Evolutionary conservation across 2,329 filamentous ascomycete species (phyloP).

Genomic region (Piedraia hortae): DNA sequence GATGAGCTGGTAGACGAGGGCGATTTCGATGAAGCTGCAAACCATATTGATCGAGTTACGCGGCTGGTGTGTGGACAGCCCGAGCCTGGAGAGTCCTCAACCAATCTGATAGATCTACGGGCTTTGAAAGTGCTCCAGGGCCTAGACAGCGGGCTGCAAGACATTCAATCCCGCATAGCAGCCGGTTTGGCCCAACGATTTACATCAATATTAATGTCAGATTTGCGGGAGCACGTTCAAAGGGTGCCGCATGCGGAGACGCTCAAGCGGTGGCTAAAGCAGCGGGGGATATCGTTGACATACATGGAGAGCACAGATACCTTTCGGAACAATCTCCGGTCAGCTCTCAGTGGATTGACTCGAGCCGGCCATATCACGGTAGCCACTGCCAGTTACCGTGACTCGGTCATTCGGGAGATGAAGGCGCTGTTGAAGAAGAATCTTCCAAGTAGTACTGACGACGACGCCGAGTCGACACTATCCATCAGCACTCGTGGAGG

Average conservation of each 20-base stretch:
- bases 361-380: conserved; percentile 52
- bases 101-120: conserved; percentile 37
- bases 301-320: conserved; percentile 49
- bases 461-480: conserved; percentile 74
- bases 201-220: conserved; percentile 45
- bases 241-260: conserved; percentile 44
- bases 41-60: conserved; percentile 52
- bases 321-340: conserved; percentile 41
- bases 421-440: conserved; percentile 59
- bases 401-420: conserved; percentile 62
- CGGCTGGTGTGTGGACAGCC: conserved; percentile 49
- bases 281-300: conserved; percentile 29
- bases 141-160: conserved; percentile 47
- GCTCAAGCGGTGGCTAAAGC: conserved; percentile 48
- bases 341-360: conserved; percentile 52
- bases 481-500: conserved; percentile 36
- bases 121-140: conserved; percentile 54
- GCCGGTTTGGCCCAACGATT: conserved; percentile 67
- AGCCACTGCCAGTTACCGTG: conserved; percentile 63
- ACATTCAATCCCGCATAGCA: conserved; percentile 55
- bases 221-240: conserved; percentile 56
- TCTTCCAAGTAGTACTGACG: conserved; percentile 75
- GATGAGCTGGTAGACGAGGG: conserved; percentile 61
- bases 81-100: conserved; percentile 11
- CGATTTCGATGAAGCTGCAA: conserved; percentile 55